Evolutionary conservation across 257 asterid genomes (phyloP).

Genomic region (Solanum chiquidenum): DNA sequence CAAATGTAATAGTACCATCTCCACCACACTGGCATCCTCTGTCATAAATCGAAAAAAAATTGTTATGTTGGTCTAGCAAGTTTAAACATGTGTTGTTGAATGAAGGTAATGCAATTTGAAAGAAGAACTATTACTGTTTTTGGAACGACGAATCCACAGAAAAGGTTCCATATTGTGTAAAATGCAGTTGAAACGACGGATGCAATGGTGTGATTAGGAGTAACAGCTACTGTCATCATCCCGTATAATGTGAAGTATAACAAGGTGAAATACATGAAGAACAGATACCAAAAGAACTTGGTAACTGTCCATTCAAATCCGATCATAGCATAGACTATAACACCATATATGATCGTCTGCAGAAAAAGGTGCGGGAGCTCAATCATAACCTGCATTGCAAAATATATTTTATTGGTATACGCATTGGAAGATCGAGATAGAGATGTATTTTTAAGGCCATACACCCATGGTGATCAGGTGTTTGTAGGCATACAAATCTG

Average conservation of each 20-base stretch:
- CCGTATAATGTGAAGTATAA: slow-evolving; percentile 75
- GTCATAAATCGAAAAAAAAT: not conserved
- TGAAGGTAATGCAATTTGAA: not conserved
- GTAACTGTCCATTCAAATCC: slow-evolving; percentile 61
- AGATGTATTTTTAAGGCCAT: not conserved
- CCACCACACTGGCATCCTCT: slow-evolving; percentile 89
- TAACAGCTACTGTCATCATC: slow-evolving; percentile 69
- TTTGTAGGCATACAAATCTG: not conserved
- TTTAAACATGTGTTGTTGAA: not conserved
- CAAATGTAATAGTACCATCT: slow-evolving; percentile 57
- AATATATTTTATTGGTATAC: not conserved
- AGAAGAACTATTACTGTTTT: slow-evolving; percentile 20
- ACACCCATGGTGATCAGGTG: not conserved
- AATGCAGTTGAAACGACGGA: slow-evolving; percentile 48
- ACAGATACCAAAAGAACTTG: slow-evolving; percentile 68
- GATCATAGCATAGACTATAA: slow-evolving; percentile 68
- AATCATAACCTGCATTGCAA: slow-evolving; percentile 35
- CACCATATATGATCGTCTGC: slow-evolving; percentile 47
- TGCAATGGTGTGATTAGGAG: slow-evolving; percentile 71
- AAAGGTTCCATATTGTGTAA: slow-evolving; percentile 59
- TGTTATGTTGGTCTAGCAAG: not conserved
- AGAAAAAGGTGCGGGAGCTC: slow-evolving; percentile 58
- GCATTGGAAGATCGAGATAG: not conserved
- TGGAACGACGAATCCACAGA: slow-evolving; percentile 78
- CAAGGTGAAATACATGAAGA: slow-evolving; percentile 71